Evolutionary conservation across 306 rosid species (phyloP), one percentile per base, ranked within the genome.

Genomic region (Lathyrus oleraceus): DNA sequence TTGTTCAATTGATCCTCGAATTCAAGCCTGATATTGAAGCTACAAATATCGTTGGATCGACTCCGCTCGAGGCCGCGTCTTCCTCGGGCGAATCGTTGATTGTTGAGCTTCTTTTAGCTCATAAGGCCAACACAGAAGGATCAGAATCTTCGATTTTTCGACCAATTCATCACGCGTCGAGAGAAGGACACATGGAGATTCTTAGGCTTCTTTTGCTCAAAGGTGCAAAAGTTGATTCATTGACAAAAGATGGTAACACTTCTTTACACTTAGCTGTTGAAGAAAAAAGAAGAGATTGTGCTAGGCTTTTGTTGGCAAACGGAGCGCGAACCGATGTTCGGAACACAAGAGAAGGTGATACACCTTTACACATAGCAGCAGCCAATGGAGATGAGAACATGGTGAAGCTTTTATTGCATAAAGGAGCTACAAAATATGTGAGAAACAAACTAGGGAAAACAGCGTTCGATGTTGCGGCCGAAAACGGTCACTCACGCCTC

Each of bases 101-200:
- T 1, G 89, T 81, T 2, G 98, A 92, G 91, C 84, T 92, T 72
- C 67, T 92, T 13, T 67, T 92, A 76, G 93, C 96, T 44, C 85
- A 83, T 2, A 53, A 43, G 21, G 98, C 95, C 2, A 77, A 32
- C 38, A 81, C 91, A 2, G 92, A 87, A 15, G 49, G 87, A 42
- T 82, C 86, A 2, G 86, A 85, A 51, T 53, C 69, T 5, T 78
- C 89, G 0, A 19, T 70, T 16, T 78, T 64, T 65, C 95, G 92
- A 0, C 95, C 95, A 0, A 76, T 89, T 23, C 96, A 92, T 32
- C 66, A 76, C 0, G 95, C 92, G 0, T 90, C 89, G 0, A 69
- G 73, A 44, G 85, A 54, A 3, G 95, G 96, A 11, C 92, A 92
- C 28, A 16, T 83, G n/a, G 93, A 92, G 48, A 88, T 92, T 19